Conservation (phyloP, 208 protist genomes). For the Wallacemonas sp. region DNA sequence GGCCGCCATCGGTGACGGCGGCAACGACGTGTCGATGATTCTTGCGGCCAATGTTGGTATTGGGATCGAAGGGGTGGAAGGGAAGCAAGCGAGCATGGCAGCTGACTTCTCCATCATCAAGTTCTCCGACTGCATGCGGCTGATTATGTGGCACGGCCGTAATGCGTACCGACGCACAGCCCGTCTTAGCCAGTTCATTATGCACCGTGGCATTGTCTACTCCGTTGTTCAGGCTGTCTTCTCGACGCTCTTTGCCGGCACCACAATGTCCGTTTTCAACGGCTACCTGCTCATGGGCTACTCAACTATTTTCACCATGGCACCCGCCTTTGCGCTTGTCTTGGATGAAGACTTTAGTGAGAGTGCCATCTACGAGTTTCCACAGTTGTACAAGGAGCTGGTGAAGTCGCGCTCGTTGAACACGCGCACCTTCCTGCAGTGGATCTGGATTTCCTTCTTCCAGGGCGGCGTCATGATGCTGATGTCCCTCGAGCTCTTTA, state of each 20-base stretch:
- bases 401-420: constrained; percentile 94
- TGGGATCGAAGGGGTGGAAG: constrained; percentile 98
- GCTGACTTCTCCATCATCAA: constrained; percentile 98
- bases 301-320: constrained; percentile 97
- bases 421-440: constrained; percentile 80
- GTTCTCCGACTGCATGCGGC: constrained; percentile 88
- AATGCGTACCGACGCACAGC: constrained; percentile 93
- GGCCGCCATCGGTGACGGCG: constrained; percentile 98
- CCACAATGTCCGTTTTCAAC: constrained; percentile 97
- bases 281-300: constrained; percentile 97
- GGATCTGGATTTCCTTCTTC: constrained; percentile 84
- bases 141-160: constrained; percentile 90
- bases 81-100: constrained; percentile 97
- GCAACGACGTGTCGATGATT: constrained; percentile 98
- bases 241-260: constrained; percentile 96
- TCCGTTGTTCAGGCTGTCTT: constrained; percentile 98
- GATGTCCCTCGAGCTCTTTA: constrained; percentile 94
- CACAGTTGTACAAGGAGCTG: constrained; percentile 97
- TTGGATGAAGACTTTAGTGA: constrained; percentile 96
- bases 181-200: constrained; percentile 96
- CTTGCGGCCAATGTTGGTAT: constrained; percentile 95
- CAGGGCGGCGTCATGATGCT: constrained; percentile 97
- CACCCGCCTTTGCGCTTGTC: constrained; percentile 97
- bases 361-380: constrained; percentile 93
- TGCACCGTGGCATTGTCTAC: constrained; percentile 98